Base-by-base conservation (phyloP, 2,329 filamentous ascomycete species). In the Herpotrichia juniperi region DNA sequence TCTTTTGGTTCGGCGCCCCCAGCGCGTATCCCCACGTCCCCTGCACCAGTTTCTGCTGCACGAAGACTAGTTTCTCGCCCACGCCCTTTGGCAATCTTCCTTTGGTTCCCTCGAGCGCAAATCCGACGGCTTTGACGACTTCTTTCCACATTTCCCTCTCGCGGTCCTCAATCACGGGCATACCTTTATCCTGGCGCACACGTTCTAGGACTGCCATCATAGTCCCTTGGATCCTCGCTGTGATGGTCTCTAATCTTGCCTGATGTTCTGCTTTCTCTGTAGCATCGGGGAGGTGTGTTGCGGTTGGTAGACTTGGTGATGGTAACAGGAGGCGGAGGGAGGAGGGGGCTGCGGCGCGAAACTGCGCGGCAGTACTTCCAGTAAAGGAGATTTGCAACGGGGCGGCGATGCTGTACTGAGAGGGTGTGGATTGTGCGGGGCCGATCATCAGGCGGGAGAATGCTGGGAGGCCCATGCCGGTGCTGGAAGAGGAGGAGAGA, bases 141-240 rank as follows among this genome's bases (percentile, higher is more conserved):
- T 59, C 62, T 4, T 54, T 51, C 68, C 67, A 72, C 59, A 62
- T 59, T 4, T 49, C 53, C 5, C 47, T 57, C 22, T 66, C 62
- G 25, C 44, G 46, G 1, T 56, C 50, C 3, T 50, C 30, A 8
- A 69, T 39, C 6, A 32, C 31, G 4, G 63, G 63, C 11, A 51
- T 64, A 1, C 58, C 66, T 30, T 66, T 63, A 26, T 63, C 59
- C 24, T 59, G 52, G 6, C 61, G 51, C 10, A 71, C 53, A 7
- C 61, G 54, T 46, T 67, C 62, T 2, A 72, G 56, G 3, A 71
- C 67, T 3, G 56, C 67, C 62, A 68, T 68, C 63, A 72, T 67
- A 1, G 62, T 57, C 12, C 67, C 68, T 16, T 69, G 68, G 2
- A 69, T 58, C 11, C 58, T 49, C 21, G 51, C 56, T 2, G 62